phyloP scores from a whole-genome alignment of 192 early-diverging fungal species.

The Gryganskiella cystojenkinii region DNA sequence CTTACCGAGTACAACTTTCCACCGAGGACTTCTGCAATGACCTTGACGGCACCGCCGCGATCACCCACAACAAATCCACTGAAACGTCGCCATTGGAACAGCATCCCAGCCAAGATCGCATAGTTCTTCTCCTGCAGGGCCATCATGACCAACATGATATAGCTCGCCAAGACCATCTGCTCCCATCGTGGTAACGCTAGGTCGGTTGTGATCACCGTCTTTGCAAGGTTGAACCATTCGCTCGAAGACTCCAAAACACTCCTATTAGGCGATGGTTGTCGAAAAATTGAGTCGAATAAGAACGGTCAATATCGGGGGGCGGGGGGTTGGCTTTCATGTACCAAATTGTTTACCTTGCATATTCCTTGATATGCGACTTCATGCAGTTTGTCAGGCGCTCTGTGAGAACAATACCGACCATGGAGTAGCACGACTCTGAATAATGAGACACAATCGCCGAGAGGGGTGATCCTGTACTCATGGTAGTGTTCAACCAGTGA shows the following conservation, averaged over 20 bases:
- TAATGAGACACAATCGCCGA: slow-evolving; percentile 49
- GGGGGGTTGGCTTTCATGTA: no score
- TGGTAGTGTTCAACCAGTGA: slow-evolving; percentile 50
- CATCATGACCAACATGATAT: slow-evolving; percentile 50
- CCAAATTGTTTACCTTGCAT: slow-evolving; percentile 29
- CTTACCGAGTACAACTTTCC: slow-evolving; percentile 49
- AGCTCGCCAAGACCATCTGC: slow-evolving; percentile 51
- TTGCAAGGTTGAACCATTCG: slow-evolving; percentile 50
- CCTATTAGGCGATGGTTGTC: slow-evolving; percentile 13
- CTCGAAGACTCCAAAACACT: slow-evolving; percentile 45
- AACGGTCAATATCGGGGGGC: not conserved
- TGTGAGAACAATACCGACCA: slow-evolving; percentile 46
- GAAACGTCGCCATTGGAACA: slow-evolving; percentile 49
- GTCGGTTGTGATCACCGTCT: slow-evolving; percentile 38
- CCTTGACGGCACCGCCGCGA: slow-evolving; percentile 48
- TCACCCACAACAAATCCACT: slow-evolving; percentile 51
- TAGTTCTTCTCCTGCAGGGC: slow-evolving; percentile 45
- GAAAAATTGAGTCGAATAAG: not conserved
- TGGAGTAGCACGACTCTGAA: slow-evolving; percentile 50
- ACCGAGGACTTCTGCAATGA: slow-evolving; percentile 34
- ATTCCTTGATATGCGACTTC: slow-evolving; percentile 51
- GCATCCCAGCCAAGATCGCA: slow-evolving; percentile 30
- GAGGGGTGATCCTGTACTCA: slow-evolving; percentile 47
- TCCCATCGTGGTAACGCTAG: slow-evolving; percentile 42
- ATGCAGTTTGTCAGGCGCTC: slow-evolving; percentile 38